A percentile compares a stretch with the other conserved stretches of the same genome.
Evolutionary conservation across 768 basidiomycete species (phyloP).

Genomic region (Kwoniella dendrophila): DNA sequence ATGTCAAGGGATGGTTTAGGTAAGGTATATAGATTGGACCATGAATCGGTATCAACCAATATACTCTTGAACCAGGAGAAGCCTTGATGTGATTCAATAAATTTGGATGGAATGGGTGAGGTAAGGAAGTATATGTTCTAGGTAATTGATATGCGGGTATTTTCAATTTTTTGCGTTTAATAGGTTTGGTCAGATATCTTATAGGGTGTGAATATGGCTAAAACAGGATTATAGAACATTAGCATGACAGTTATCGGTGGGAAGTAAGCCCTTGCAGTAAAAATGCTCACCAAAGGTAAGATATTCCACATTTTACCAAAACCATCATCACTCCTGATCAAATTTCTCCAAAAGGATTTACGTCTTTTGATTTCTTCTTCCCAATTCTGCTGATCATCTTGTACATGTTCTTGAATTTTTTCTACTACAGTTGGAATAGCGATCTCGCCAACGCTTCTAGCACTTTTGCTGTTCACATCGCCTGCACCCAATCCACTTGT

Average conservation of each 20-base stretch:
- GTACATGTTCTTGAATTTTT: neutral
- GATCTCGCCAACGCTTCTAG: no score
- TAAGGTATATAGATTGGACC: constrained; percentile 41
- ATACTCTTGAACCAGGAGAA: constrained; percentile 27
- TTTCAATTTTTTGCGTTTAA: neutral
- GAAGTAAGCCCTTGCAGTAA: no score
- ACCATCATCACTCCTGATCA: constrained; percentile 9
- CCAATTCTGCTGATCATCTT: neutral
- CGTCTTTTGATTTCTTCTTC: constrained; percentile 17
- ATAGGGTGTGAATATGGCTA: constrained; percentile 11
- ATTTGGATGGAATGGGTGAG: constrained; percentile 43
- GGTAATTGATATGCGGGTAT: constrained; percentile 19
- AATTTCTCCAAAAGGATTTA: constrained; percentile 17
- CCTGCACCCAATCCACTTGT: no score
- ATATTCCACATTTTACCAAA: constrained; percentile 20
- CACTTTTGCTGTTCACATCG: no score
- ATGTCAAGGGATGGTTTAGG: constrained; percentile 16
- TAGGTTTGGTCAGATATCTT: neutral
- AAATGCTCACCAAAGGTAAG: constrained; percentile 10
- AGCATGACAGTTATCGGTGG: no score
- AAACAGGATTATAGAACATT: neutral
- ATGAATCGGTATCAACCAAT: constrained; percentile 50
- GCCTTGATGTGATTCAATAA: constrained; percentile 24
- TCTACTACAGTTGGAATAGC: neutral
- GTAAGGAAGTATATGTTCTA: constrained; percentile 8